Percentiles rank a stretch among this genome's conserved stretches.
These are phyloP conservation scores for Dimargaris xerosporica DNA, from an alignment of 192 early-diverging fungal genomes.

Conservation along the genomic window DNA sequence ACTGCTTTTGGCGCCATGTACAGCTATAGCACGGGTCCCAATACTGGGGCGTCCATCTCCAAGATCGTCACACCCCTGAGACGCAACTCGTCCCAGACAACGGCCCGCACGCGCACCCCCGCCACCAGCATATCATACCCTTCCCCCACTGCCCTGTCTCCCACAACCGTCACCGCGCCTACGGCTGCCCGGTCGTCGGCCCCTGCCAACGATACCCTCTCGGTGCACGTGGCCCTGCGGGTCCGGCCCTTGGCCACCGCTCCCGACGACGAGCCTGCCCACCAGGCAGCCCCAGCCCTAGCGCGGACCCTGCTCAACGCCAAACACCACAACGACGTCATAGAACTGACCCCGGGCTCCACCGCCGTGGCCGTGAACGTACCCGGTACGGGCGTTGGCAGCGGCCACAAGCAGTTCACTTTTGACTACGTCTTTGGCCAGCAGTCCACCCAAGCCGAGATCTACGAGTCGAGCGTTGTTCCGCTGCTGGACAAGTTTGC, in stretches of 20 bases:
- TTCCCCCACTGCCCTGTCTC: not conserved
- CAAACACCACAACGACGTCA: slow-evolving; percentile 1
- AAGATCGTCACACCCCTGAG: not conserved
- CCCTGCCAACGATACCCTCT: slow-evolving; percentile 19
- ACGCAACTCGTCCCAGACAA: not conserved
- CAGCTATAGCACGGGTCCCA: not conserved
- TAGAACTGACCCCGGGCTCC: slow-evolving; percentile 3
- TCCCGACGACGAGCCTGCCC: not conserved
- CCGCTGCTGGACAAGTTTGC: slow-evolving; percentile 40
- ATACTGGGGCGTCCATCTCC: not conserved
- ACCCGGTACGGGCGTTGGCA: slow-evolving; percentile 9
- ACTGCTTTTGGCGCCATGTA: too few species aligned
- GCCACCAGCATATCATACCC: not conserved
- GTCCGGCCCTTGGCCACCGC: slow-evolving; percentile 21
- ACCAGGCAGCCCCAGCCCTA: not conserved
- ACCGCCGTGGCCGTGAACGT: slow-evolving; percentile 10
- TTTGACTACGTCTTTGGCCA: slow-evolving; percentile 59
- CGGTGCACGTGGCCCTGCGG: slow-evolving; percentile 32
- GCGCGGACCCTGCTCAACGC: not conserved
- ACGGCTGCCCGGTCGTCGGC: not conserved
- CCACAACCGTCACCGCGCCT: not conserved
- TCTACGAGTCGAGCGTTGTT: slow-evolving; percentile 39
- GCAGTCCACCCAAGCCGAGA: slow-evolving; percentile 33
- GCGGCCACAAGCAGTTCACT: slow-evolving; percentile 22
- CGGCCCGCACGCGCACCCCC: not conserved